Conservation (phyloP, 2,329 filamentous ascomycete species). For the Sclerotiophoma versabilis region DNA sequence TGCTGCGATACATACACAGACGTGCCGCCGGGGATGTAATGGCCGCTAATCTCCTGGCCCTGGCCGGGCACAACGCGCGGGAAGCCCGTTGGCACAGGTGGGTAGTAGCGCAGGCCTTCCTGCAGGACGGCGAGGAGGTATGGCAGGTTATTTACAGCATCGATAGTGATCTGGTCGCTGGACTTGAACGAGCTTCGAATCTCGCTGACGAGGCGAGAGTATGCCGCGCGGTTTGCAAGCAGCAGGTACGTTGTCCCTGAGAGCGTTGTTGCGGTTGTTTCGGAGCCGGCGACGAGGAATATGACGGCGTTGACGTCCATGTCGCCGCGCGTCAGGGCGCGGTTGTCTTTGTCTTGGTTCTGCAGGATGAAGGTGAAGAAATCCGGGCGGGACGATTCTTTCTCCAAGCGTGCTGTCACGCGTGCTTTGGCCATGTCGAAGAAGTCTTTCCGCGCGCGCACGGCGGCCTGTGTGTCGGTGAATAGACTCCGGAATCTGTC, state of each 20-base stretch:
- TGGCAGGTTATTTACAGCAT: constrained; percentile 32
- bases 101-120: constrained; percentile 38
- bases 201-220: constrained; percentile 31
- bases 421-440: constrained; percentile 19
- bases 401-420: constrained; percentile 30
- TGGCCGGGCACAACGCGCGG: constrained; percentile 34
- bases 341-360: constrained; percentile 24
- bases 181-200: constrained; percentile 33
- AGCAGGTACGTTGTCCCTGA: constrained; percentile 54
- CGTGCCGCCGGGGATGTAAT: constrained; percentile 37
- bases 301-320: constrained; percentile 45
- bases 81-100: constrained; percentile 41
- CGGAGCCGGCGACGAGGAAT: constrained; percentile 53
- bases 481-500: constrained; percentile 24
- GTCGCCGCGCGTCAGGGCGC: constrained; percentile 35
- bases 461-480: constrained; percentile 5
- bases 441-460: constrained; percentile 27
- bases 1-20: constrained; percentile 41
- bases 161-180: constrained; percentile 33
- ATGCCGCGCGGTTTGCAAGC: constrained; percentile 27
- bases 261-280: constrained; percentile 57
- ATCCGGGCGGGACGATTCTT: constrained; percentile 26
- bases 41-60: constrained; percentile 34
- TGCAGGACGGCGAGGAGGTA: constrained; percentile 40
- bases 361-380: constrained; percentile 38